A percentile compares a stretch with the other conserved stretches of the same genome.
These are phyloP conservation scores for Teratosphaeriaceae sp. DNA, from an alignment of 2,329 filamentous ascomycete species.

Conservation along the genomic window DNA sequence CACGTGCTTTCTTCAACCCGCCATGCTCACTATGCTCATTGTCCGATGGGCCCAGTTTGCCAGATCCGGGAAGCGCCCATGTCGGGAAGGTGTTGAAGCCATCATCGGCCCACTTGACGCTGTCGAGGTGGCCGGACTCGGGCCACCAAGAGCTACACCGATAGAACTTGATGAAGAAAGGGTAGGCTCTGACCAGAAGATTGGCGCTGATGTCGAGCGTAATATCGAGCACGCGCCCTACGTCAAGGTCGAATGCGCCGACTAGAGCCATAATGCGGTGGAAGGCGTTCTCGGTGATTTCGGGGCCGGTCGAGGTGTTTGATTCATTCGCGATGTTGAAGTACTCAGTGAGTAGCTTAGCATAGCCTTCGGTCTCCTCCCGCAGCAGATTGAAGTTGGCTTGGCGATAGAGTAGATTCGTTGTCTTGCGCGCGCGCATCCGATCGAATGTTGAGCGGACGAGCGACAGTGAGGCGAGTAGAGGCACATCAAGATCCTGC, in stretches of 20 bases:
- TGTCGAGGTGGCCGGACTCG: conserved; percentile 50
- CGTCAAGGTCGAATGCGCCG: conserved; percentile 93
- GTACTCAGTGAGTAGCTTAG: conserved; percentile 90
- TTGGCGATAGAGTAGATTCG: conserved; percentile 88
- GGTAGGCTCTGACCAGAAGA: conserved; percentile 83
- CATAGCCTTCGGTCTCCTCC: conserved; percentile 94
- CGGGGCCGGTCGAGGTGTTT: conserved; percentile 65
- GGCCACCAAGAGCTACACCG: conserved; percentile 97
- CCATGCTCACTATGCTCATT: conserved; percentile 56
- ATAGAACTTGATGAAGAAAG: conserved; percentile 91
- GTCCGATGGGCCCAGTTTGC: conserved; percentile 57
- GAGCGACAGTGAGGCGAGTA: conserved; percentile 70
- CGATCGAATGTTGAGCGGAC: conserved; percentile 79
- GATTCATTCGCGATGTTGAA: conserved; percentile 70
- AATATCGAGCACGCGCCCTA: conserved; percentile 88
- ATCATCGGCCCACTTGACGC: conserved; percentile 41
- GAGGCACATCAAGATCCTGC: conserved; percentile 69
- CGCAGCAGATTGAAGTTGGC: conserved; percentile 94
- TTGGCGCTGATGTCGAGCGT: conserved; percentile 93
- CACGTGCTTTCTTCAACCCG: conserved; percentile 56
- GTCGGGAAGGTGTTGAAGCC: conserved; percentile 64
- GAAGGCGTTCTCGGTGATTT: conserved; percentile 77
- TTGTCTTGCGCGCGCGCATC: conserved; percentile 81
- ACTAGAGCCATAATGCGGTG: conserved; percentile 91
- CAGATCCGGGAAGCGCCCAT: conserved; percentile 73